Percentiles rank a stretch among this genome's conserved stretches.
These are phyloP conservation scores for Diaporthe capsici DNA, from an alignment of 2,329 filamentous ascomycete genomes.

Conservation along the genomic window DNA sequence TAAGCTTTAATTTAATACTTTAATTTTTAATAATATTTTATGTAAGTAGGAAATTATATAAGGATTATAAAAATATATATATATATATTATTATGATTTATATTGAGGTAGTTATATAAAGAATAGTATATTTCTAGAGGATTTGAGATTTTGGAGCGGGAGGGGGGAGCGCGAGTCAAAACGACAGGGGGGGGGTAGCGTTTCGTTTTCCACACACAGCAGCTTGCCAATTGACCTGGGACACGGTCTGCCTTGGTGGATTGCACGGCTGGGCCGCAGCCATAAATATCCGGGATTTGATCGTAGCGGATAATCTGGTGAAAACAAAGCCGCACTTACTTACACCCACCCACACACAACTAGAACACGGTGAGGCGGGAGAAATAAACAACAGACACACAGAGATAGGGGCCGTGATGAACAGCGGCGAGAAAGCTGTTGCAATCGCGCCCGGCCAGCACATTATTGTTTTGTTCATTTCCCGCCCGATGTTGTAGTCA, in stretches of 20 bases:
- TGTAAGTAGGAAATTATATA: too few relatives aligned
- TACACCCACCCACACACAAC: background rate
- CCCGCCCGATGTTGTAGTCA: background rate
- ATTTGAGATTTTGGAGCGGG: too few relatives aligned
- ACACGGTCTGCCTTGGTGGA: conserved; percentile 2
- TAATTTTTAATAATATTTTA: too few relatives aligned
- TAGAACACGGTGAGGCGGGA: background rate
- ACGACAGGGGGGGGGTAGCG: too few relatives aligned
- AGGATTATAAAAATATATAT: too few relatives aligned
- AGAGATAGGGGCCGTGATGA: background rate
- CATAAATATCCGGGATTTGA: conserved; percentile 19
- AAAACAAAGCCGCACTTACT: conserved; percentile 12
- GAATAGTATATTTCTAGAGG: too few relatives aligned
- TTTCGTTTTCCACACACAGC: too few relatives aligned
- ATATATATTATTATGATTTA: too few relatives aligned
- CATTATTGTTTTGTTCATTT: background rate
- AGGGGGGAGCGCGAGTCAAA: too few relatives aligned
- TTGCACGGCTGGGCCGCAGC: conserved; percentile 7
- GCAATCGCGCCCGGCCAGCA: background rate
- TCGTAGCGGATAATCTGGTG: conserved; percentile 13
- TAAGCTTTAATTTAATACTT: too few relatives aligned
- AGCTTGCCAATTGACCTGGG: conserved; percentile 3
- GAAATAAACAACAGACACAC: conserved; percentile 2
- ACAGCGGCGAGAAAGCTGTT: background rate
- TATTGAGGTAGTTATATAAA: too few relatives aligned